These are phyloP conservation scores for Beauveria rudraprayagi DNA, from an alignment of 2,329 filamentous ascomycete species.

Conservation along the genomic window DNA sequence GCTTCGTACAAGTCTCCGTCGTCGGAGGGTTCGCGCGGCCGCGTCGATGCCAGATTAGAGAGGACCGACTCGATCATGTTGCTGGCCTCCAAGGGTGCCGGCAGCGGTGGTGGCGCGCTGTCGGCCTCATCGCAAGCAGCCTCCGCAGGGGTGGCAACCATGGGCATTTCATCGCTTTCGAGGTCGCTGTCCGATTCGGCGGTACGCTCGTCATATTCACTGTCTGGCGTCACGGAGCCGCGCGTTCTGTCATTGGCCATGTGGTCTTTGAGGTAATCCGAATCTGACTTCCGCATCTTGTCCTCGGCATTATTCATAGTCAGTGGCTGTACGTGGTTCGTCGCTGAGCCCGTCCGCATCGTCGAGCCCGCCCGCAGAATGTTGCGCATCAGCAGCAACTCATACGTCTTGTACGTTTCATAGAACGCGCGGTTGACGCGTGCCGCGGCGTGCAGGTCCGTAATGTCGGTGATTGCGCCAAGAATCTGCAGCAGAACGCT, in stretches of 20 bases:
- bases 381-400: constrained; percentile 30
- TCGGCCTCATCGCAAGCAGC: neutral
- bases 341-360: constrained; percentile 14
- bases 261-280: constrained; percentile 22
- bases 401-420: constrained; percentile 36
- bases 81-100: neutral
- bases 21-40: neutral
- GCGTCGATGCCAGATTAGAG: neutral
- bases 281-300: constrained; percentile 26
- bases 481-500: constrained; percentile 33
- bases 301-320: constrained; percentile 23
- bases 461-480: constrained; percentile 28
- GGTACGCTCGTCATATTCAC: constrained; percentile 20
- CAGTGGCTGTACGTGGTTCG: constrained; percentile 16
- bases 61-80: neutral
- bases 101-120: neutral
- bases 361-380: constrained; percentile 24
- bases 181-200: constrained; percentile 15
- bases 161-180: constrained; percentile 14
- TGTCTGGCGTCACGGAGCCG: constrained; percentile 23
- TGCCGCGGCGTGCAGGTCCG: constrained; percentile 36
- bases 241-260: constrained; percentile 20
- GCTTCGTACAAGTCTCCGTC: constrained; percentile 21
- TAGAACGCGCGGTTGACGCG: constrained; percentile 36
- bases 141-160: neutral